A percentile compares a stretch with the other conserved stretches of the same genome.
Evolutionary conservation across 2,329 filamentous ascomycete species (phyloP).

Genomic region (Cercospora beticola): DNA sequence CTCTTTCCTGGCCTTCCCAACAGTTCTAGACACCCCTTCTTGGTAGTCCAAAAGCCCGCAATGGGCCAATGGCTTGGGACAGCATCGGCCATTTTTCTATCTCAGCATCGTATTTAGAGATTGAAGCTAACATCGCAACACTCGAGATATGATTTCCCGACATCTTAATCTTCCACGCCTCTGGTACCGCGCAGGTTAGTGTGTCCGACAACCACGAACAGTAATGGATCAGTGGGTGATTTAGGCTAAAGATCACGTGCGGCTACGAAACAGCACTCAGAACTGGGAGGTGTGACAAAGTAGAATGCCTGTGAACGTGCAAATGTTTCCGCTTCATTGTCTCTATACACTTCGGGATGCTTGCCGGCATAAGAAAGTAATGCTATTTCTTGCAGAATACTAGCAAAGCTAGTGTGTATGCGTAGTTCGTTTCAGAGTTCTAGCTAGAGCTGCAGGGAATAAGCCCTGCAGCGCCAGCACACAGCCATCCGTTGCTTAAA

Average conservation of each 20-base stretch:
- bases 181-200: not conserved
- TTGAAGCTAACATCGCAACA: not conserved
- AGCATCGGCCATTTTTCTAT: not conserved
- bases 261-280: not conserved
- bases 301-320: not conserved
- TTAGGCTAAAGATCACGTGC: not conserved
- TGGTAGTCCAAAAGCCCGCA: not conserved
- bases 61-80: not conserved
- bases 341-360: not conserved
- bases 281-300: not conserved
- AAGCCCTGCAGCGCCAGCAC: not conserved
- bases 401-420: not conserved
- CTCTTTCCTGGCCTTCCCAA: not conserved
- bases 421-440: not conserved
- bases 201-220: not conserved
- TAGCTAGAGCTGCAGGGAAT: not conserved
- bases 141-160: not conserved
- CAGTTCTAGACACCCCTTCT: not conserved
- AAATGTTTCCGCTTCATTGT: not conserved
- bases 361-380: not conserved
- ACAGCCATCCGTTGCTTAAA: not conserved
- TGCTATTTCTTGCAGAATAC: not conserved
- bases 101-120: not conserved
- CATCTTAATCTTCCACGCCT: not conserved
- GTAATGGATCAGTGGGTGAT: not conserved